Evolutionary conservation across 2,329 filamentous ascomycete genomes (phyloP).

Genomic region (Sporothrix variecibatus): DNA sequence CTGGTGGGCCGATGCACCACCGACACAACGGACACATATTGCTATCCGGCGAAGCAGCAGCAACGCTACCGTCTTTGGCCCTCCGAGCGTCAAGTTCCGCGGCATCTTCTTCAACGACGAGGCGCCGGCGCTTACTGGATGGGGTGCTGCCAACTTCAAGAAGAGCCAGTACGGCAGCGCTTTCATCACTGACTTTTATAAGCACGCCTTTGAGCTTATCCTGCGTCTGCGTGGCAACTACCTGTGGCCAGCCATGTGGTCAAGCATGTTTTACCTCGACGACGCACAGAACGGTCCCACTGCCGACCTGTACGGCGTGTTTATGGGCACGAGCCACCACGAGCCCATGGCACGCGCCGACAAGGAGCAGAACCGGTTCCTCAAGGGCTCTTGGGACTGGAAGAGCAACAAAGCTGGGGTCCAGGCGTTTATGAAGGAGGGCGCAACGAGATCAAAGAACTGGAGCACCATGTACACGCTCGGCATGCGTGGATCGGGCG

Average conservation of each 20-base stretch:
- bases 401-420: slow-evolving; percentile 55
- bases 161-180: slow-evolving; percentile 32
- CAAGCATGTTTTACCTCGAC: slow-evolving; percentile 58
- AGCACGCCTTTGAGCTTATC: slow-evolving; percentile 57
- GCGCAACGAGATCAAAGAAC: slow-evolving; percentile 50
- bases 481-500: slow-evolving; percentile 57
- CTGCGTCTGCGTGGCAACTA: slow-evolving; percentile 59
- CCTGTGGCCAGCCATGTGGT: slow-evolving; percentile 62
- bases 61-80: slow-evolving; percentile 42
- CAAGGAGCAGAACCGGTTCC: slow-evolving; percentile 37
- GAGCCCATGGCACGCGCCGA: slow-evolving; percentile 60
- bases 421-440: slow-evolving; percentile 54
- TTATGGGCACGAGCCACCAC: slow-evolving; percentile 60
- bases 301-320: slow-evolving; percentile 58
- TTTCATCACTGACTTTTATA: slow-evolving; percentile 54
- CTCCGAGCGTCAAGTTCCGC: slow-evolving; percentile 59
- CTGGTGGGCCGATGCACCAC: slow-evolving; percentile 58
- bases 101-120: slow-evolving; percentile 65
- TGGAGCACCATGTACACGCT: slow-evolving; percentile 57
- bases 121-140: slow-evolving; percentile 56
- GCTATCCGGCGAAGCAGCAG: not conserved
- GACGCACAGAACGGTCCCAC: slow-evolving; percentile 54
- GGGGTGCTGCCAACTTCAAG: slow-evolving; percentile 50
- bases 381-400: slow-evolving; percentile 56
- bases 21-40: slow-evolving; percentile 45